Base-by-base conservation (phyloP, 305 asterid species). In the Ajuga reptans region DNA sequence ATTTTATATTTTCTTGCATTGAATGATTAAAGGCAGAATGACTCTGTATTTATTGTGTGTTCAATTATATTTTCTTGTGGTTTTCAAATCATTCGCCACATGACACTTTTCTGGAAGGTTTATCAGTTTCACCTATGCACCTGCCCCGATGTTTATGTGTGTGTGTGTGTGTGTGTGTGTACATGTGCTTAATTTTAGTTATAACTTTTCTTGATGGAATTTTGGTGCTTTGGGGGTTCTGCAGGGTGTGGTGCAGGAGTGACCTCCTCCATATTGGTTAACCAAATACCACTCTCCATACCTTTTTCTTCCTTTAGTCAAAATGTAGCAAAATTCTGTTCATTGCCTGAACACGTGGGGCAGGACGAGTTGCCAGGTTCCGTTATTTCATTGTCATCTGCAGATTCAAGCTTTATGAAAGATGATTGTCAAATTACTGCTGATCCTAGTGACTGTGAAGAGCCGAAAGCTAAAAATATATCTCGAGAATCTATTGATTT, bases 401-500 rank as follows among this genome's bases (percentile, higher is more conserved):
- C 62, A 64, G 83, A 62, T 71, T 59, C 59, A 43, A 72, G 66
- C 53, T 18, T 76, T 71, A 77, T 72, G 58, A 64, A 61, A 51
- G 72, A 77, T 51, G 85, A 81, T 53, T 16, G 58, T 66, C 65
- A 36, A 53, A 77, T 39, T 68, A 73, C 72, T 76, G 78, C 74
- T 42, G 75, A 67, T 71, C 57, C 37, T 64, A 34, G 34, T 52
- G 68, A 47, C 51, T 29, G 29, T n/a, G 76, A 72, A 27, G 78
- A 60, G 68, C 78, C 77, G 59, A 78, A 77, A 65, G 54, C 66
- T 70, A 79, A 78, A 68, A 65, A 63, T 24, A 4, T 15, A 54
- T 70, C 78, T 53, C 79, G 50, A 65, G 79, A 76, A 75, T 76
- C 85, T 41, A 58, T 93, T 73, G 96, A 90, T 79, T 90, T 93